phyloP scores from a whole-genome alignment of 257 asterid species.

The Avicennia marina region DNA sequence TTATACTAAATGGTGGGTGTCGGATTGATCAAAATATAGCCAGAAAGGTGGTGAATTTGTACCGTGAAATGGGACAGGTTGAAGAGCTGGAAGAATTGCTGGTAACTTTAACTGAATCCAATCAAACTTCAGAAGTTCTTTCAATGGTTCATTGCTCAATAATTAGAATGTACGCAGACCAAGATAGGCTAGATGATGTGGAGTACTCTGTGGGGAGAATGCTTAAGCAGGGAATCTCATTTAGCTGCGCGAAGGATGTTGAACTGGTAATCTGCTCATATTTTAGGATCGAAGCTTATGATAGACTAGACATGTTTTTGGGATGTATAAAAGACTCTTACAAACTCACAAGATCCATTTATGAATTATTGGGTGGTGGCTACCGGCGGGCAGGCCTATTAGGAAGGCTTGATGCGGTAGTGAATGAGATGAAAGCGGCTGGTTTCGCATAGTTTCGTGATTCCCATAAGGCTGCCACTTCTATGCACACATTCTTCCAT shows the following conservation, averaged over 20 bases:
- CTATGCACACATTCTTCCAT: neutral
- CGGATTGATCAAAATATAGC: slow-evolving; percentile 10
- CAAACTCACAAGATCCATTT: slow-evolving; percentile 31
- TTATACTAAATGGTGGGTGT: slow-evolving; percentile 6
- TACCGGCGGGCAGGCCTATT: slow-evolving; percentile 37
- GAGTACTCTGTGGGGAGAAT: slow-evolving; percentile 43
- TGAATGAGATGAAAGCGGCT: slow-evolving; percentile 36
- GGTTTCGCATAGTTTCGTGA: slow-evolving; percentile 22
- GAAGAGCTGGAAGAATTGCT: slow-evolving; percentile 40
- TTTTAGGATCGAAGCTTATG: slow-evolving; percentile 44
- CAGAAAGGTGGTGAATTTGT: slow-evolving; percentile 23
- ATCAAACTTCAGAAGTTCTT: slow-evolving; percentile 25
- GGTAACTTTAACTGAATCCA: slow-evolving; percentile 17
- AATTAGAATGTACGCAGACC: slow-evolving; percentile 30
- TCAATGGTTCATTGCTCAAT: slow-evolving; percentile 29
- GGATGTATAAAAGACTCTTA: slow-evolving; percentile 24
- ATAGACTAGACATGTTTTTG: slow-evolving; percentile 38
- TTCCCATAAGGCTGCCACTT: neutral
- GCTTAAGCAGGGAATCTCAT: slow-evolving; percentile 30
- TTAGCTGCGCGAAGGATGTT: slow-evolving; percentile 38
- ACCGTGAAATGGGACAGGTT: slow-evolving; percentile 24
- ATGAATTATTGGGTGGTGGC: slow-evolving; percentile 45
- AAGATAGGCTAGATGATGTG: slow-evolving; percentile 43
- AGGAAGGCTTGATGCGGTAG: slow-evolving; percentile 24
- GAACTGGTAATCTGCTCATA: slow-evolving; percentile 43